Percentiles rank a stretch among this genome's conserved stretches.
phyloP scores from a whole-genome alignment of 1,139 yeast species.

The Pneumocystis oryctolagi region DNA sequence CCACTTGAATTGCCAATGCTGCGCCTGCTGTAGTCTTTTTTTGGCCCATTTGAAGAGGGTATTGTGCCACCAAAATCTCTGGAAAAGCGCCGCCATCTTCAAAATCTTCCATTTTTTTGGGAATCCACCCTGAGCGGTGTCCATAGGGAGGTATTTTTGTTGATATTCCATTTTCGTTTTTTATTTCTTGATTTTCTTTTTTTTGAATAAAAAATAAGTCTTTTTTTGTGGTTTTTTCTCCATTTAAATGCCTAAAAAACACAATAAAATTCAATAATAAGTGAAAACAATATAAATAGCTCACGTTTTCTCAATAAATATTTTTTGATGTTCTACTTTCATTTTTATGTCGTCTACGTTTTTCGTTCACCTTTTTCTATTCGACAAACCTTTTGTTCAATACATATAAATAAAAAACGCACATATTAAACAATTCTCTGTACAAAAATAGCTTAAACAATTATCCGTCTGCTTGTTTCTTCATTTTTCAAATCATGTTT shows the following conservation, averaged over 20 bases:
- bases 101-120: slow-evolving; percentile 20
- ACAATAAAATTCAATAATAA: too few species aligned
- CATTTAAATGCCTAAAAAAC: background rate
- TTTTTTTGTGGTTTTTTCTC: background rate
- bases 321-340: background rate
- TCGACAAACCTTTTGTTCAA: too few species aligned
- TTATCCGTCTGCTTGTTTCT: background rate
- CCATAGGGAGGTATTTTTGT: slow-evolving; percentile 22
- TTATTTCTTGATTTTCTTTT: background rate
- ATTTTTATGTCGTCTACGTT: background rate
- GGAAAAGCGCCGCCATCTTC: slow-evolving; percentile 29
- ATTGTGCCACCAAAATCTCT: slow-evolving; percentile 24
- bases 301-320: background rate
- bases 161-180: background rate
- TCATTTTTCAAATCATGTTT: background rate
- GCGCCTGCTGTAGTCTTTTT: slow-evolving; percentile 15
- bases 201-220: background rate
- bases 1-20: slow-evolving; percentile 24
- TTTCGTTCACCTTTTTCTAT: background rate
- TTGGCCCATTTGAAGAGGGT: slow-evolving; percentile 25
- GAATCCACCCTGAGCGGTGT: slow-evolving; percentile 22
- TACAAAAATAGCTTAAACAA: too few species aligned
- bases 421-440: too few species aligned
- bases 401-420: too few species aligned
- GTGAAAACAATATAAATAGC: background rate